Conservation (phyloP, 768 basidiomycete species). For the Auricularia sp. region DNA sequence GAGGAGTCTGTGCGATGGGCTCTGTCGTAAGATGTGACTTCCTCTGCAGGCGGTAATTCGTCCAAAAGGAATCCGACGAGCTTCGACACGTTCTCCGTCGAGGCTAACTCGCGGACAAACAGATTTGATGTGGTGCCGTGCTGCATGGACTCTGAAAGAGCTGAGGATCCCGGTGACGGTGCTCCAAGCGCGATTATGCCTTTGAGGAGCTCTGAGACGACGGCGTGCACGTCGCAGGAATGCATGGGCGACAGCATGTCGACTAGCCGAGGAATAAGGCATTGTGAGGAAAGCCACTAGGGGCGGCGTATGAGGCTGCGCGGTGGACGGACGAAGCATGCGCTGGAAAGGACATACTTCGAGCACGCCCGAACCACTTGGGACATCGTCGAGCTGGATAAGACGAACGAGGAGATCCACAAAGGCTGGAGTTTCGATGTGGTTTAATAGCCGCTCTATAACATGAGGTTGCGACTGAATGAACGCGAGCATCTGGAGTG, state of each 20-base stretch:
- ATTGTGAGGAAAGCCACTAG: conserved; percentile 82
- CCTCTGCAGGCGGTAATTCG: conserved; percentile 32
- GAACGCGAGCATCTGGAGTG: conserved; percentile 75
- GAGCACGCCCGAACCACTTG: conserved; percentile 70
- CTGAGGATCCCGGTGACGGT: conserved; percentile 63
- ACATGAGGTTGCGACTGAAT: conserved; percentile 75
- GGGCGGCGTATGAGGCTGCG: conserved; percentile 22
- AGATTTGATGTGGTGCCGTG: conserved; percentile 71
- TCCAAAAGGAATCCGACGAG: conserved; percentile 69
- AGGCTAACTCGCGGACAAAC: conserved; percentile 82
- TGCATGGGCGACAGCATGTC: conserved; percentile 72
- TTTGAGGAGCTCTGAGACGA: conserved; percentile 86
- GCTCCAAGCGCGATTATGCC: conserved; percentile 91
- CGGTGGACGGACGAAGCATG: conserved; percentile 20
- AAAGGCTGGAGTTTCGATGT: conserved; percentile 83
- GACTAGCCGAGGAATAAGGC: conserved; percentile 71
- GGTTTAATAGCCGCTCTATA: conserved; percentile 69
- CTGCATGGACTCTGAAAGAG: conserved; percentile 56
- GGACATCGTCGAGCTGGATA: conserved; percentile 79
- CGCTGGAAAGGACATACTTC: conserved; percentile 51
- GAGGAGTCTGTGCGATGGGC: neutral
- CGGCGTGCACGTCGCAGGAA: conserved; percentile 66
- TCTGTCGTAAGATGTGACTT: conserved; percentile 16
- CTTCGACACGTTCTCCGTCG: conserved; percentile 54
- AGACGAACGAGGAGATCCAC: conserved; percentile 87